Conservation (phyloP, 441 rosid genomes). For the Adansonia rubrostipa region DNA sequence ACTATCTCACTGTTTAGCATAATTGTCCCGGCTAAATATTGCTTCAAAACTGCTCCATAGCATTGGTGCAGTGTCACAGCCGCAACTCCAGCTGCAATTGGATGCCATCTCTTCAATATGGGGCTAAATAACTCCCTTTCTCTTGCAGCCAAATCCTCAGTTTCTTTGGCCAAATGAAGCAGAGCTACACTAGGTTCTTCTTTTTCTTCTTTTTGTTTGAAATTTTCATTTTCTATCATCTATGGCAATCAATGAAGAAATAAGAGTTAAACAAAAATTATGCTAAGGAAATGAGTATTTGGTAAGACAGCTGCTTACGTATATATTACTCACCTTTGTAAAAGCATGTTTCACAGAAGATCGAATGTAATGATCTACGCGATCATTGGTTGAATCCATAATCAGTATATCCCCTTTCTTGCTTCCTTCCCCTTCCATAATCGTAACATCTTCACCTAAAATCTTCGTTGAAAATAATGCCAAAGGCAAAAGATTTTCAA, state of each 20-base stretch:
- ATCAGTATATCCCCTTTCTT: conserved; percentile 44
- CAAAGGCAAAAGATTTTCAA: conserved; percentile 75
- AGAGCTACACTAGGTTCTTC: conserved; percentile 62
- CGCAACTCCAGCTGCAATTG: conserved; percentile 69
- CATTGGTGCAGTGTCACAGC: conserved; percentile 74
- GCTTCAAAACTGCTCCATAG: conserved; percentile 77
- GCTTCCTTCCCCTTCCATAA: conserved; percentile 46
- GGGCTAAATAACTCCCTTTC: conserved; percentile 82
- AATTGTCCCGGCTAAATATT: conserved; percentile 56
- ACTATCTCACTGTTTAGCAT: conserved; percentile 57
- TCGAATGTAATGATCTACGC: conserved; percentile 74
- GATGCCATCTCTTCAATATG: conserved; percentile 70
- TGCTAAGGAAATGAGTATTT: background rate
- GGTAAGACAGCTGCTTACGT: background rate
- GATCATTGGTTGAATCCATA: conserved; percentile 59
- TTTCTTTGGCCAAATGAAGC: conserved; percentile 72
- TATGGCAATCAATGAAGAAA: conserved; percentile 21
- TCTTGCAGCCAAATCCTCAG: conserved; percentile 75
- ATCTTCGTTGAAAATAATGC: conserved; percentile 75
- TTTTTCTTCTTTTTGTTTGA: conserved; percentile 47
- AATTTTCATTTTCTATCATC: conserved; percentile 66
- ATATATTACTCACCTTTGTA: conserved; percentile 46
- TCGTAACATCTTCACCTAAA: conserved; percentile 63
- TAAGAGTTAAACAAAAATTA: background rate
- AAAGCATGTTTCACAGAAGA: conserved; percentile 73